Evolutionary conservation across 495 filamentous ascomycete species (phyloP).

Genomic region (Talaromyces proteolyticus): DNA sequence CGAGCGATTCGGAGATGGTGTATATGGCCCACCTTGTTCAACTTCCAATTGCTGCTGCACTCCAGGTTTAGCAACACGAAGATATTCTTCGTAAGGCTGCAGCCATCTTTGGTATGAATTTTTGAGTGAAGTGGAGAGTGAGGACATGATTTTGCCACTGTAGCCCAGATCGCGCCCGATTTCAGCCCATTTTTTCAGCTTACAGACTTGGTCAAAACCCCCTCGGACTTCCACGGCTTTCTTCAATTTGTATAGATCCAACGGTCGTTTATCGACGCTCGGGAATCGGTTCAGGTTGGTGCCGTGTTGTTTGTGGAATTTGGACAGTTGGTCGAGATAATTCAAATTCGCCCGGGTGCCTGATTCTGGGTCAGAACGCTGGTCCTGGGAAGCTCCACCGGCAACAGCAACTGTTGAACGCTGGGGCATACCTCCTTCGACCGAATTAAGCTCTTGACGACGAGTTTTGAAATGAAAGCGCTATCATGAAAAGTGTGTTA

Average conservation of each 20-base stretch:
- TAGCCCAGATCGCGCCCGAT: conserved; percentile 96
- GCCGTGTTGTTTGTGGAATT: conserved; percentile 96
- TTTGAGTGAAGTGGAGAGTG: conserved; percentile 96
- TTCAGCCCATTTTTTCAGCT: conserved; percentile 97
- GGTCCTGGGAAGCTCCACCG: conserved; percentile 25
- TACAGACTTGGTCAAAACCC: conserved; percentile 94
- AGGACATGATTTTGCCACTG: conserved; percentile 99
- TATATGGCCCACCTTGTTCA: conserved; percentile 89
- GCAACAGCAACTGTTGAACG: conserved; percentile 25
- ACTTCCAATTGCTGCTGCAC: conserved; percentile 92
- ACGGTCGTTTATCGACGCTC: conserved; percentile 94
- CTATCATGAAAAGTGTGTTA: conserved; percentile 34
- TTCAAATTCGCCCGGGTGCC: conserved; percentile 92
- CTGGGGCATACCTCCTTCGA: conserved; percentile 85
- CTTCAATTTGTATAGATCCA: conserved; percentile 93
- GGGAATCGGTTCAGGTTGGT: conserved; percentile 90
- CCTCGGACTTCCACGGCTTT: conserved; percentile 92
- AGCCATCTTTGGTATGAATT: conserved; percentile 98
- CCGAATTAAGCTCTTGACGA: conserved; percentile 95
- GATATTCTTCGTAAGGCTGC: conserved; percentile 93
- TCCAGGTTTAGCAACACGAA: conserved; percentile 88
- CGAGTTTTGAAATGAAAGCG: conserved; percentile 95
- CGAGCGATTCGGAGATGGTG: conserved; percentile 83
- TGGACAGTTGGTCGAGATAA: conserved; percentile 90
- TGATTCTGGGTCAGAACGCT: conserved; percentile 38